phyloP scores from a whole-genome alignment of 305 asterid species.

The Salvia sclarea region DNA sequence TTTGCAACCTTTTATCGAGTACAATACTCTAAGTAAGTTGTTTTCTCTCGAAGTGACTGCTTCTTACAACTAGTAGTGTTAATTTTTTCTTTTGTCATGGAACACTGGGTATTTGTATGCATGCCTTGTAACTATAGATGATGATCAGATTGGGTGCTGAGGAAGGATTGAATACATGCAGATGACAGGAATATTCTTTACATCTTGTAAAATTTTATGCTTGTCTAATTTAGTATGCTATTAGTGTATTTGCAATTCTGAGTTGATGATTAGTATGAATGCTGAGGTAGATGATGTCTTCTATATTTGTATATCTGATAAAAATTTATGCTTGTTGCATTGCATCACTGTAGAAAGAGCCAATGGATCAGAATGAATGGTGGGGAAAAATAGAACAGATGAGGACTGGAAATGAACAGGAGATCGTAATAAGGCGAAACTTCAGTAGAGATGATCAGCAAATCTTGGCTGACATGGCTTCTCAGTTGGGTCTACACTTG shows the following conservation, averaged over 20 bases:
- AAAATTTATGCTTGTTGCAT: neutral
- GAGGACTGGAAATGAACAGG: conserved; percentile 82
- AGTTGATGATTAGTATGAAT: conserved; percentile 59
- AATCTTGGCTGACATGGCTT: conserved; percentile 74
- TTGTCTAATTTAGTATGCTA: conserved; percentile 6
- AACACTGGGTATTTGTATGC: neutral
- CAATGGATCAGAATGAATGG: conserved; percentile 88
- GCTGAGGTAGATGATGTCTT: conserved; percentile 52
- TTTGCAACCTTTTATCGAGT: conserved; percentile 7
- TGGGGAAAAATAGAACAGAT: conserved; percentile 76
- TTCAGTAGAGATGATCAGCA: conserved; percentile 83
- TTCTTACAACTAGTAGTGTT: conserved; percentile 3
- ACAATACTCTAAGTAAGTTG: neutral
- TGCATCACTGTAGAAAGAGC: conserved; percentile 58
- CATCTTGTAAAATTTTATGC: conserved; percentile 2
- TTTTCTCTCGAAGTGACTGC: neutral
- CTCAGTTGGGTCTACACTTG: conserved; percentile 85
- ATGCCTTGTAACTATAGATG: conserved; percentile 49
- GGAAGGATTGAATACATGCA: conserved; percentile 56
- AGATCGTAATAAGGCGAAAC: conserved; percentile 70
- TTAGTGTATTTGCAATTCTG: conserved; percentile 12
- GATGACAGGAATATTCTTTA: neutral
- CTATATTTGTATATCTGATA: conserved; percentile 18
- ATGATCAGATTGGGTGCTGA: conserved; percentile 69
- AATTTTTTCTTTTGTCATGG: neutral